Evolutionary conservation across 495 filamentous ascomycete species (phyloP).

Genomic region (Saxispiralis lemnorum): DNA sequence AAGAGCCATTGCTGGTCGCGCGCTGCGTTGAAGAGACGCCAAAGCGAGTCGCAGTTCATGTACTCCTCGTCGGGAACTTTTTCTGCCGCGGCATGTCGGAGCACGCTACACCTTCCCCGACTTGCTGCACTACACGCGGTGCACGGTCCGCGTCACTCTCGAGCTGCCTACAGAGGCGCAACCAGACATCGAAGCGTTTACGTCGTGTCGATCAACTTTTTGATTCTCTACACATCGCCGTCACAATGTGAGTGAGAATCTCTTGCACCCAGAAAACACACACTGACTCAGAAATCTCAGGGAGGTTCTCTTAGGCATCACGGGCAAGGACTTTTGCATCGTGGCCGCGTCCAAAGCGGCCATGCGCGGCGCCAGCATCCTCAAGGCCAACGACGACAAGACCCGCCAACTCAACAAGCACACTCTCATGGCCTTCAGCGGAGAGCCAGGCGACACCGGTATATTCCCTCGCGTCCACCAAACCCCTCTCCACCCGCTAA

Average conservation of each 20-base stretch:
- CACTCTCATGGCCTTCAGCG: constrained; percentile 89
- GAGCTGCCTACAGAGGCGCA: not conserved
- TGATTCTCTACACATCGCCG: no score
- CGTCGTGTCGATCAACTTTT: not conserved
- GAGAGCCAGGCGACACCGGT: constrained; percentile 95
- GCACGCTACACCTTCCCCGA: not conserved
- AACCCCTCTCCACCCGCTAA: not conserved
- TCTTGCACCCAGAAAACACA: no score
- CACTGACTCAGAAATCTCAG: constrained; percentile 27
- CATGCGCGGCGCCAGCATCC: constrained; percentile 89
- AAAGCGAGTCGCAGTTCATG: no score
- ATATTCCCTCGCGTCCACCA: constrained; percentile 13
- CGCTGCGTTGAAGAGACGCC: no score
- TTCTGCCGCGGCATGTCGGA: not conserved
- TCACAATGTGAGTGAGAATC: no score
- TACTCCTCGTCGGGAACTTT: not conserved
- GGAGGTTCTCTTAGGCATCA: constrained; percentile 97
- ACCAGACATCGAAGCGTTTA: not conserved
- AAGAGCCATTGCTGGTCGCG: constrained; percentile 20
- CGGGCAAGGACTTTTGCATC: constrained; percentile 96
- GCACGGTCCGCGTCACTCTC: not conserved
- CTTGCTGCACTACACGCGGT: not conserved
- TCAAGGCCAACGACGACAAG: constrained; percentile 95
- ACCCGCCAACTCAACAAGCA: constrained; percentile 76
- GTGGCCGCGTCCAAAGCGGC: constrained; percentile 92